phyloP scores from a whole-genome alignment of 2,329 filamentous ascomycete genomes.

The Colletotrichum lini region DNA sequence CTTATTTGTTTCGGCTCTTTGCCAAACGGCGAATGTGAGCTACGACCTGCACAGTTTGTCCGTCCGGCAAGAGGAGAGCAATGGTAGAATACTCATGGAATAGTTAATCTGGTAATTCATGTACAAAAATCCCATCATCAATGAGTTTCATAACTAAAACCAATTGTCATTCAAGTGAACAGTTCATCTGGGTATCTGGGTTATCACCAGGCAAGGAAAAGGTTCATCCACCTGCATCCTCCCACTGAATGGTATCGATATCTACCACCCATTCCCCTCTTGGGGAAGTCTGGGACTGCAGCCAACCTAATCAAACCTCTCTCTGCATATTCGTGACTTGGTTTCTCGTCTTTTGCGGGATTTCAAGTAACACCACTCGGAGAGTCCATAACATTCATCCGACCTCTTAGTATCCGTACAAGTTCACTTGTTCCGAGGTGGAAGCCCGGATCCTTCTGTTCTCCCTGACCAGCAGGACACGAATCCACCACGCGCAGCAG shows the following conservation, averaged over 20 bases:
- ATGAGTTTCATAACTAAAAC: too few species aligned
- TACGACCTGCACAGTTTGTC: too few species aligned
- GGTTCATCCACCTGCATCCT: background rate
- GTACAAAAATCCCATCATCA: too few species aligned
- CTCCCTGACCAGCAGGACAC: slow-evolving; percentile 55
- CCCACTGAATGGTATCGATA: background rate
- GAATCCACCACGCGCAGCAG: slow-evolving; percentile 59
- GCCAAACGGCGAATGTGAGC: too few species aligned
- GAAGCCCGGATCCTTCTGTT: slow-evolving; percentile 57
- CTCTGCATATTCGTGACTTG: background rate
- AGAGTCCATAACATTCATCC: slow-evolving; percentile 11
- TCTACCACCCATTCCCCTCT: background rate
- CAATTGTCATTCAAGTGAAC: too few species aligned
- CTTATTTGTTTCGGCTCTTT: too few species aligned
- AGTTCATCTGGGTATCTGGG: too few species aligned
- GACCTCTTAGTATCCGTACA: slow-evolving; percentile 53
- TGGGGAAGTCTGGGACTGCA: background rate
- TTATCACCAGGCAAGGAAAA: too few species aligned
- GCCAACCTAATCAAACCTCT: background rate
- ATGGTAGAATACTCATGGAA: too few species aligned
- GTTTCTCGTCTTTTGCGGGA: background rate
- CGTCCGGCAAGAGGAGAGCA: too few species aligned
- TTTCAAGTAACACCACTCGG: too few species aligned
- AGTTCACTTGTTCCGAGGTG: slow-evolving; percentile 51
- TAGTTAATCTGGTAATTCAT: too few species aligned